Conservation (phyloP, 2,329 filamentous ascomycete species). For the Metarhizium rileyi region DNA sequence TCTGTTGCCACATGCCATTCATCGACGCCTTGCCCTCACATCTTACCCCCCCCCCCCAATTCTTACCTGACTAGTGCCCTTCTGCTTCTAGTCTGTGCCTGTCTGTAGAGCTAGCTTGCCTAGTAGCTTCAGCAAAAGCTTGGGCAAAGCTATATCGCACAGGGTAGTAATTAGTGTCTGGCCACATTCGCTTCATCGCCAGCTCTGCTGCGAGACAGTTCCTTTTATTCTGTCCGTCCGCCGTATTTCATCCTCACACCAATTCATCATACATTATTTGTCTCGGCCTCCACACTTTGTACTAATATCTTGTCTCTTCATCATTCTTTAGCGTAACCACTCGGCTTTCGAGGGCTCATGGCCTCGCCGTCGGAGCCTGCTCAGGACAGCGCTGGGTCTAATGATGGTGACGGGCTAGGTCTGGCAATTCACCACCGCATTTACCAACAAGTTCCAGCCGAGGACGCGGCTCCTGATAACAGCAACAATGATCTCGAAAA, state of each 20-base stretch:
- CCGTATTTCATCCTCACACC: not conserved
- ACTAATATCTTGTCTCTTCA: not conserved
- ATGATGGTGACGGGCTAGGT: not conserved
- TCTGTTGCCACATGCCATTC: not conserved
- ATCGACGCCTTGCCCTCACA: not conserved
- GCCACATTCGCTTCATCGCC: not conserved
- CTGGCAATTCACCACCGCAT: not conserved
- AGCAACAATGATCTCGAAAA: not conserved
- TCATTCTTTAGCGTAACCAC: not conserved
- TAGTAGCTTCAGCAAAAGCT: not conserved
- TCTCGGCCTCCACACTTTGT: constrained; percentile 1
- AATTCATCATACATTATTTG: not conserved
- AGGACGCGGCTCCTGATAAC: not conserved
- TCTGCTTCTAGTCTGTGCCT: no score
- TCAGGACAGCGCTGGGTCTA: constrained; percentile 2
- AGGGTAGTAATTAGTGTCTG: not conserved
- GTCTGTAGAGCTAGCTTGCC: not conserved
- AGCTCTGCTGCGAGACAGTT: not conserved
- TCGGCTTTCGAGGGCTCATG: not conserved
- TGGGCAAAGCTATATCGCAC: not conserved
- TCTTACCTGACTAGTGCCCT: no score
- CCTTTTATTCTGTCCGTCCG: not conserved
- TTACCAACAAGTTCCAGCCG: not conserved
- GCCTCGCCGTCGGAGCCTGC: constrained; percentile 4
- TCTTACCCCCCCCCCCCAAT: not conserved